Percentiles rank a stretch among this genome's conserved stretches.
Evolutionary conservation across 345 rosid genomes (phyloP).

Genomic region (Adansonia digitata): DNA sequence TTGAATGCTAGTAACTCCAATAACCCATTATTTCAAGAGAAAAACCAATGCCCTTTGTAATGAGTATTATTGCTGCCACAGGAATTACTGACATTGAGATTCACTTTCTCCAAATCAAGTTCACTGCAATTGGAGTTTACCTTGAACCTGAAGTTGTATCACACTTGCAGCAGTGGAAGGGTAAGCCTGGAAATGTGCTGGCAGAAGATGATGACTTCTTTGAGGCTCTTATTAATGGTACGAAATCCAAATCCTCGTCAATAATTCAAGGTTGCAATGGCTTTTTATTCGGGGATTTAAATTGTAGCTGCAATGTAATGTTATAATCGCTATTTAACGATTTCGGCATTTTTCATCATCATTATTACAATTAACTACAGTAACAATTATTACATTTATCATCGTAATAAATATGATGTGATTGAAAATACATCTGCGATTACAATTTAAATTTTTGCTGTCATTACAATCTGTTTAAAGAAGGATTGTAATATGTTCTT

Average conservation of each 20-base stretch:
- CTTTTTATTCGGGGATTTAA: no score
- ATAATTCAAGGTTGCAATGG: no score
- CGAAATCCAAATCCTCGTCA: no score
- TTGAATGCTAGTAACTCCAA: no score
- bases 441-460: no score
- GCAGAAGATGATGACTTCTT: slow-evolving; percentile 79
- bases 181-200: slow-evolving; percentile 49
- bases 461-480: background rate
- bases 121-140: slow-evolving; percentile 91
- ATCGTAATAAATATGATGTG: background rate
- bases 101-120: slow-evolving; percentile 88
- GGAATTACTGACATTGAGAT: slow-evolving; percentile 95
- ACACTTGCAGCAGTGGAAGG: slow-evolving; percentile 70
- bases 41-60: background rate
- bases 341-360: no score
- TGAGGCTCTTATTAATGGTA: slow-evolving; percentile 64
- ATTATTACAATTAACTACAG: no score
- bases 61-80: slow-evolving; percentile 12
- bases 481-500: background rate
- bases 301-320: no score
- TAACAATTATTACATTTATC: no score
- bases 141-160: slow-evolving; percentile 54
- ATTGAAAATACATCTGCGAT: no score
- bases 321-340: no score
- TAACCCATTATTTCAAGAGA: no score